A percentile compares a stretch with the other conserved stretches of the same genome.
phyloP scores from a whole-genome alignment of 2,329 filamentous ascomycete genomes.

The Stagonosporopsis rhizophila region DNA sequence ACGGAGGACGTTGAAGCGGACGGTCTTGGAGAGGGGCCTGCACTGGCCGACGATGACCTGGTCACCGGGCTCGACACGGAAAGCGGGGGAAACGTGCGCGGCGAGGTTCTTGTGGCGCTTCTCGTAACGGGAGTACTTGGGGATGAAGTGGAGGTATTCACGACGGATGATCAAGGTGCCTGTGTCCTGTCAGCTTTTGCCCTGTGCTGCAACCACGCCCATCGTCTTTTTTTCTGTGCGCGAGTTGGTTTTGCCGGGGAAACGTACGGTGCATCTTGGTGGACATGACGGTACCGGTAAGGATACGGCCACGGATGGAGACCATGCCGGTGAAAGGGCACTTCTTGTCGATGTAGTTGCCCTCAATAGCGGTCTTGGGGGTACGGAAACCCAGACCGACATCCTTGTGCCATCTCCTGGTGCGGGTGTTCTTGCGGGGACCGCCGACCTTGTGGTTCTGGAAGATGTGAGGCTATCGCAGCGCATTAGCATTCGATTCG shows the following conservation, averaged over 20 bases:
- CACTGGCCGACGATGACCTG: constrained; percentile 99
- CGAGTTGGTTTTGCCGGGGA: constrained; percentile 21
- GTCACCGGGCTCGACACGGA: constrained; percentile 99
- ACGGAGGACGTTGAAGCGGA: constrained; percentile 99
- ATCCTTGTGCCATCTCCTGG: constrained; percentile 98
- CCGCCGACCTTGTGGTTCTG: constrained; percentile 93
- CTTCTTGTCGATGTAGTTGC: constrained; percentile 99
- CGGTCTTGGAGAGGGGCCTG: constrained; percentile 99
- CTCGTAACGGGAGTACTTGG: constrained; percentile 99
- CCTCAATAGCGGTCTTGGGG: constrained; percentile 98
- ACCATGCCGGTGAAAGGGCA: constrained; percentile 99
- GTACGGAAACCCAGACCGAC: constrained; percentile 99
- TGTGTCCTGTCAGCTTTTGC: constrained; percentile 29
- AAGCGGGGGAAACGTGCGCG: constrained; percentile 97
- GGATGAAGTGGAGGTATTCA: constrained; percentile 99
- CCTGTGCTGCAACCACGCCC: constrained; percentile 85
- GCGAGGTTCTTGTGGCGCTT: constrained; percentile 99
- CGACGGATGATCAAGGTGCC: constrained; percentile 94
- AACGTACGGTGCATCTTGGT: constrained; percentile 97
- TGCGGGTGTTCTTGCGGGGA: constrained; percentile 52
- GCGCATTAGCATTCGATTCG: constrained; percentile 40
- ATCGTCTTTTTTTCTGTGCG: constrained; percentile 80
- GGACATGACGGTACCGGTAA: constrained; percentile 97
- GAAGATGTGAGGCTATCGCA: constrained; percentile 95
- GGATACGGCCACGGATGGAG: constrained; percentile 99